A percentile compares a stretch with the other conserved stretches of the same genome.
Conservation (phyloP, 129 eudicot genomes). For the Daucus carota region DH1_v3.0 NC_030384.2:21806501-21807000, state of each 20-base stretch:
- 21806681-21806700: conserved; percentile 21
- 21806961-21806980: conserved; percentile 36
- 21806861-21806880: conserved; percentile 41
- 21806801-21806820: conserved; percentile 36
- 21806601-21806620: not conserved
- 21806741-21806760: conserved; percentile 59
- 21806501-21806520: conserved; percentile 50
- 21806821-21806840: conserved; percentile 39
- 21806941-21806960: conserved; percentile 23
- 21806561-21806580: not conserved
- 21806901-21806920: conserved; percentile 46
- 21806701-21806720: conserved; percentile 53
- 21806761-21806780: conserved; percentile 51
- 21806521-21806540: conserved; percentile 21
- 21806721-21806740: conserved; percentile 58
- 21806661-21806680: conserved; percentile 29
- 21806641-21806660: conserved; percentile 33
- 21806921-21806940: conserved; percentile 29
- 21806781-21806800: conserved; percentile 43
- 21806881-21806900: conserved; percentile 41
- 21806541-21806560: not conserved
- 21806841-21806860: conserved; percentile 36
- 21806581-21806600: not conserved
- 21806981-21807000: conserved; percentile 38
- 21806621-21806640: not conserved